Conservation (phyloP, 257 asterid genomes). For the Fraxinus anomala region DNA sequence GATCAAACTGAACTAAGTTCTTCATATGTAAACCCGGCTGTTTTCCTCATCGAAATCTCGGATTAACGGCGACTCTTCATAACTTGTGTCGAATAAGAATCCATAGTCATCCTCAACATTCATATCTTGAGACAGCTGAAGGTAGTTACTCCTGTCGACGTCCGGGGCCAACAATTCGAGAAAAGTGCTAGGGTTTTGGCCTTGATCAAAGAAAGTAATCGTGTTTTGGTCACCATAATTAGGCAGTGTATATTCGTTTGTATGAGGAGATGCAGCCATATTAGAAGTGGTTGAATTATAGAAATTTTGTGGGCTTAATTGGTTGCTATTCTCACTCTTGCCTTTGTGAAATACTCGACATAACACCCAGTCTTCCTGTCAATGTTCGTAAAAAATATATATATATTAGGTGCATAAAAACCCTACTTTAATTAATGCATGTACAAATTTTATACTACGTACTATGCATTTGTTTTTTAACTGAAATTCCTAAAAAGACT, state of each 20-base stretch:
- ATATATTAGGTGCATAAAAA: no score
- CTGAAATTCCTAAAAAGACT: no score
- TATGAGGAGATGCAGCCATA: constrained; percentile 26
- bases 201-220: constrained; percentile 22
- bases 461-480: no score
- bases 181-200: constrained; percentile 38
- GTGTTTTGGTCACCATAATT: constrained; percentile 30
- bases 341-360: constrained; percentile 75
- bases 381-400: background rate
- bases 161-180: constrained; percentile 29
- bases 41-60: constrained; percentile 46
- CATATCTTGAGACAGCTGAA: constrained; percentile 25
- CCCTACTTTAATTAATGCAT: background rate
- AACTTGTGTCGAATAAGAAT: constrained; percentile 38
- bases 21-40: constrained; percentile 44
- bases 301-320: constrained; percentile 23
- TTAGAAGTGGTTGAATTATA: constrained; percentile 32
- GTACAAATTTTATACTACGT: background rate
- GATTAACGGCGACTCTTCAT: constrained; percentile 27
- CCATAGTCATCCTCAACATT: constrained; percentile 42
- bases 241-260: constrained; percentile 18
- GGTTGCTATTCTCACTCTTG: constrained; percentile 43
- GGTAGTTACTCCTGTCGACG: constrained; percentile 16
- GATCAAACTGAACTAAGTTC: background rate
- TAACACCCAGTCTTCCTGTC: constrained; percentile 89